Conservation (phyloP, 768 basidiomycete species). For the Tylopilus sp. region DNA sequence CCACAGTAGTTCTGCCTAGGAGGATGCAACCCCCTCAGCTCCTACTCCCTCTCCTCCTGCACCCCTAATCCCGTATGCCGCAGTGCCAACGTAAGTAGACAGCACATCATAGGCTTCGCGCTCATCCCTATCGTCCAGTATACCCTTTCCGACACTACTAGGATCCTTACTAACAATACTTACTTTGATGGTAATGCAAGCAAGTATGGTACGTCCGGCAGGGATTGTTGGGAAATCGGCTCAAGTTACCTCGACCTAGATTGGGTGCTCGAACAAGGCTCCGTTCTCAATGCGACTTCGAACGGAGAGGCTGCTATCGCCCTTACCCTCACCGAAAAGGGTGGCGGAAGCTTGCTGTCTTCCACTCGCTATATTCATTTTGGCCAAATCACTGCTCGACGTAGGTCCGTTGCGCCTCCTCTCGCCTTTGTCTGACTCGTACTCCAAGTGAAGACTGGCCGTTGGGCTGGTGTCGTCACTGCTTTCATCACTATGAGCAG, state of each 20-base stretch:
- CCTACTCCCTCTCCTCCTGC: constrained; percentile 63
- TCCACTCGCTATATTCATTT: constrained; percentile 83
- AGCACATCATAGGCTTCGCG: not conserved
- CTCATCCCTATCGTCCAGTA: constrained; percentile 37
- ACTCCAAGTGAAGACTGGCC: constrained; percentile 65
- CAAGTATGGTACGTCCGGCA: constrained; percentile 47
- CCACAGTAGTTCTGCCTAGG: constrained; percentile 67
- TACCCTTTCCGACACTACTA: constrained; percentile 61
- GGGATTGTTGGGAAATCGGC: not conserved
- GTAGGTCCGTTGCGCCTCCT: constrained; percentile 32
- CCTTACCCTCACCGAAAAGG: constrained; percentile 61
- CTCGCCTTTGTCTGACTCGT: not conserved
- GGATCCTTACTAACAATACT: constrained; percentile 63
- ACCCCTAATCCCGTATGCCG: constrained; percentile 69
- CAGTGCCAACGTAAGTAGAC: constrained; percentile 47
- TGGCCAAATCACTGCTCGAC: constrained; percentile 63
- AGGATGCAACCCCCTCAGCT: constrained; percentile 81
- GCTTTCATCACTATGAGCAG: constrained; percentile 85
- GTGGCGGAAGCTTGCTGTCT: constrained; percentile 75
- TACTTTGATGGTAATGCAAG: constrained; percentile 73
- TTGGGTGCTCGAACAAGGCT: constrained; percentile 69
- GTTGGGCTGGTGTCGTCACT: constrained; percentile 78
- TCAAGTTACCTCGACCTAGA: constrained; percentile 39
- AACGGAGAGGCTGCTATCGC: constrained; percentile 59
- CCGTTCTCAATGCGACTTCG: constrained; percentile 59